Evolutionary conservation across 352 stramenopile genomes (phyloP), one percentile per base, ranked within the genome.

Genomic region (Nothophytophthora sp.): DNA sequence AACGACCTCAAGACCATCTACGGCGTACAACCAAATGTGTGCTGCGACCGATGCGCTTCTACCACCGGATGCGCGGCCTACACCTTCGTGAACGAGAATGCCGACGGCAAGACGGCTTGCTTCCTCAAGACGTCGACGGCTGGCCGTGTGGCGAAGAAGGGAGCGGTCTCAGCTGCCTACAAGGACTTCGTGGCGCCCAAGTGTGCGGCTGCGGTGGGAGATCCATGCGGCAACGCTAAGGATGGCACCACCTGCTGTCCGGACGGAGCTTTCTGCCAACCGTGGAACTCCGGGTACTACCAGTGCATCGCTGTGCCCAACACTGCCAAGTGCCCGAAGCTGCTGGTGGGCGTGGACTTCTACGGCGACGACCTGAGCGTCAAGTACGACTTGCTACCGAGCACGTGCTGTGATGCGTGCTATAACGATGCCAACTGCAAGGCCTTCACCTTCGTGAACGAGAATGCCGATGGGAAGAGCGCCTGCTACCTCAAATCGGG

Each of bases 1-100:
- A 76, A 74, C 40, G 72, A 80, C 40, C 33, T 81, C 32, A 50
- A 70, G 54, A 76, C 57, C 2, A 47, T 78, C 44, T 76, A 79
- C 48, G 70, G 55, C 1, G 22, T 80, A 10, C 55, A 67, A 12
- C 74, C 74, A n/a, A 48, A 57, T 5, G 53, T 58, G 8, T 83
- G 67, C 35, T 82, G 63, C 35, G 70, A 74, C 25, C 50, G 67
- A 38, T 87, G 78, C 45, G 29, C 45, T 2, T 48, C 23, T n/a
- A 81, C 67, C n/a, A 38, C 12, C 3, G 77, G 70, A 12, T 88
- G 77, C 52, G 45, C 56, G 30, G 74, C 69, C 19, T 86, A 78
- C 70, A 86, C 76, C 5, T 86, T 82, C 18, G 62, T 82, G 19
- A 87, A 85, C 47, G 45, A 78, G 32, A 86, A 84, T 42, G 13